Percentiles rank a stretch among this genome's conserved stretches.
These are phyloP conservation scores for Galerina sulciceps DNA, from an alignment of 768 basidiomycete genomes.

Conservation along the genomic window DNA sequence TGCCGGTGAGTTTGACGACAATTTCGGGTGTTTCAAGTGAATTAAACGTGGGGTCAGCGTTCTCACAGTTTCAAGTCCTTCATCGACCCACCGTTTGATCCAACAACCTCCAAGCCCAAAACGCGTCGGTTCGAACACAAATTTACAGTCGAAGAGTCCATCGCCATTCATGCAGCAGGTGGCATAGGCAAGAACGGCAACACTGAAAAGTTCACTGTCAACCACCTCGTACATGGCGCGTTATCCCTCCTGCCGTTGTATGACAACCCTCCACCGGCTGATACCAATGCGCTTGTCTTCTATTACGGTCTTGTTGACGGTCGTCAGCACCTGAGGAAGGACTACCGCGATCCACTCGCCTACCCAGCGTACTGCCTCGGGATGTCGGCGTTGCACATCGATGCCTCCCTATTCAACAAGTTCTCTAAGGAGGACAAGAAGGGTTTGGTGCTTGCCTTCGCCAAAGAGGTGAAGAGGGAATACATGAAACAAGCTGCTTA, in stretches of 20 bases:
- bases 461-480: constrained; percentile 16
- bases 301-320: constrained; percentile 21
- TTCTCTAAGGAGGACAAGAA: constrained; percentile 15
- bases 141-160: constrained; percentile 17
- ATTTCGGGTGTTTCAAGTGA: neutral
- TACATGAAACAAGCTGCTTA: constrained; percentile 18
- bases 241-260: constrained; percentile 15
- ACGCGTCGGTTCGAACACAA: constrained; percentile 16
- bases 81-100: constrained; percentile 18
- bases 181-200: neutral
- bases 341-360: constrained; percentile 14
- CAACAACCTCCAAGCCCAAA: constrained; percentile 14
- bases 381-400: constrained; percentile 16
- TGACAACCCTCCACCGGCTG: constrained; percentile 17
- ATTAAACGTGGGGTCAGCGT: constrained; percentile 1
- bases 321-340: constrained; percentile 16
- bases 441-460: constrained; percentile 13
- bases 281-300: constrained; percentile 16
- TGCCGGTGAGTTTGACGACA: constrained; percentile 9
- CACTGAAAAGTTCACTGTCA: constrained; percentile 19
- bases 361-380: constrained; percentile 24
- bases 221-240: constrained; percentile 21
- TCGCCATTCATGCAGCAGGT: constrained; percentile 16
- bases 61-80: constrained; percentile 20
- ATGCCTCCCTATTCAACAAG: constrained; percentile 13